phyloP scores from a whole-genome alignment of 495 filamentous ascomycete genomes.

The Aspergillus mulundensis region DNA sequence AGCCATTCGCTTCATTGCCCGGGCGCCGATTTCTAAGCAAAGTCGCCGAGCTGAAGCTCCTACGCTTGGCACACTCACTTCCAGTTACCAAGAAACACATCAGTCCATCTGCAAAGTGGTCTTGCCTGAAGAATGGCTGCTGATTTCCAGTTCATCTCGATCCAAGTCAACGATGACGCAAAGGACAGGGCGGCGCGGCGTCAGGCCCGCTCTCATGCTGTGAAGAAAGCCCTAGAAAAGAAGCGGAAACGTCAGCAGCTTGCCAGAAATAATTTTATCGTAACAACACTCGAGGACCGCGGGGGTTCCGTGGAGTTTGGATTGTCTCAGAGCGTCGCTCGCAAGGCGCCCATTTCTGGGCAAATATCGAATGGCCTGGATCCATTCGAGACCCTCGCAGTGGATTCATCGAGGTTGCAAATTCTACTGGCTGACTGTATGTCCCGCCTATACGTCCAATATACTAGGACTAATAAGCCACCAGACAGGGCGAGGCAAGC shows the following conservation, averaged over 20 bases:
- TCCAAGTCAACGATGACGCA: conserved; percentile 13
- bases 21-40: neutral
- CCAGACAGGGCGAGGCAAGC: conserved; percentile 17
- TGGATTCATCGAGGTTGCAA: conserved; percentile 28
- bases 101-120: too few relatives aligned
- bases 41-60: neutral
- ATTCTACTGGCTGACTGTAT: conserved; percentile 25
- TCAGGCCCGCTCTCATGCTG: conserved; percentile 32
- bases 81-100: too few relatives aligned
- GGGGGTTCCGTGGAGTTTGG: too few relatives aligned
- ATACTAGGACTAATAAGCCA: too few relatives aligned
- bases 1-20: neutral
- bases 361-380: conserved; percentile 10
- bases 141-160: conserved; percentile 27
- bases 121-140: too few relatives aligned
- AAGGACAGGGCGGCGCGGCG: conserved; percentile 20
- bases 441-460: neutral
- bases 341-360: too few relatives aligned
- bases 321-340: too few relatives aligned
- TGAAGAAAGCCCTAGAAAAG: conserved; percentile 27
- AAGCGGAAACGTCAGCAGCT: conserved; percentile 30
- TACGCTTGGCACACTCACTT: neutral
- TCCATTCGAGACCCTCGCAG: conserved; percentile 29
- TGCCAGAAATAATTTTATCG: conserved; percentile 25
- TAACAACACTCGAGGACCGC: conserved; percentile 6